A percentile compares a stretch with the other conserved stretches of the same genome.
phyloP scores from a whole-genome alignment of 2,329 filamentous ascomycete species.

The Fusarium sp. region DNA sequence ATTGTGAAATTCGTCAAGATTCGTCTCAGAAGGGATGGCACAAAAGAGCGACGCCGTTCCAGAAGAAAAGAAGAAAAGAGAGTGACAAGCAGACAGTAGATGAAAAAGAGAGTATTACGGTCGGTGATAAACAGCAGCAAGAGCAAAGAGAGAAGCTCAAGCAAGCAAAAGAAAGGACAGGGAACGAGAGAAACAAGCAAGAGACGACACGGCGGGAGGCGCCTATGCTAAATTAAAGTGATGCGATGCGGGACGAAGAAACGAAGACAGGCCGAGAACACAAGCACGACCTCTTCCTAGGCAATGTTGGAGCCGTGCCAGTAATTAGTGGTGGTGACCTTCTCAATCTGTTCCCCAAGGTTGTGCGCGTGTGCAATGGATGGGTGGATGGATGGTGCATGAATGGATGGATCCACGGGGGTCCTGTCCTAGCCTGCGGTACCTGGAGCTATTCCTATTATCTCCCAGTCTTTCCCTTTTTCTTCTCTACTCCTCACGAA shows the following conservation, averaged over 20 bases:
- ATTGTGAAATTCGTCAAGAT: slow-evolving; percentile 33
- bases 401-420: slow-evolving; percentile 27
- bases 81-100: slow-evolving; percentile 22
- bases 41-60: slow-evolving; percentile 29
- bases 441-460: slow-evolving; percentile 22
- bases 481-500: background rate
- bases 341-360: slow-evolving; percentile 21
- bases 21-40: slow-evolving; percentile 31
- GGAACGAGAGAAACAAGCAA: slow-evolving; percentile 24
- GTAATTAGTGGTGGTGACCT: slow-evolving; percentile 29
- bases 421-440: slow-evolving; percentile 10
- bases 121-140: slow-evolving; percentile 21
- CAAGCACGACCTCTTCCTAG: slow-evolving; percentile 20
- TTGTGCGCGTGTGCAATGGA: slow-evolving; percentile 2
- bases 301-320: slow-evolving; percentile 8
- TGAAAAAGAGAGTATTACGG: slow-evolving; percentile 38
- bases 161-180: slow-evolving; percentile 28
- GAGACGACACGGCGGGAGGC: slow-evolving; percentile 35
- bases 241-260: slow-evolving; percentile 21
- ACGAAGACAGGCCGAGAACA: slow-evolving; percentile 9
- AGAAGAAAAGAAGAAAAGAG: slow-evolving; percentile 24
- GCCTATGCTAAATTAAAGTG: slow-evolving; percentile 45
- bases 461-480: slow-evolving; percentile 8
- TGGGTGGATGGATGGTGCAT: slow-evolving; percentile 6
- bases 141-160: slow-evolving; percentile 18